Evolutionary conservation across 192 early-diverging fungal species (phyloP).

Genomic region (Coemansia reversa): DNA sequence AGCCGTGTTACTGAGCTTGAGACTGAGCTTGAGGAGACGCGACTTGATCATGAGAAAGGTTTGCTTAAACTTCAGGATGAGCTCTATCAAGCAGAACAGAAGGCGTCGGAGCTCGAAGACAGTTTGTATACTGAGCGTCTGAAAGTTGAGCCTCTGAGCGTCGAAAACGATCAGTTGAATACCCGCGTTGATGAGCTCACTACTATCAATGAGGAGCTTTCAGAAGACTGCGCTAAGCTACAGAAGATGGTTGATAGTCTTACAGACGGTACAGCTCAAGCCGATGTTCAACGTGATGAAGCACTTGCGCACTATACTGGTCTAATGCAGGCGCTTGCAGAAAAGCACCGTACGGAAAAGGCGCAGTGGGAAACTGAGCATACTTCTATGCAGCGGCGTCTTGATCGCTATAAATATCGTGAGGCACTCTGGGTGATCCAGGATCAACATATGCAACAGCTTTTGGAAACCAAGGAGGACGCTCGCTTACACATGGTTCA

Average conservation of each 20-base stretch:
- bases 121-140: slow-evolving; percentile 4
- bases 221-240: slow-evolving; percentile 17
- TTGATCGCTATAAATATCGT: slow-evolving; percentile 32
- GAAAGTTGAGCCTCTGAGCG: slow-evolving; percentile 15
- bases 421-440: slow-evolving; percentile 27
- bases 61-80: slow-evolving; percentile 13
- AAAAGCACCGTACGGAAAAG: slow-evolving; percentile 27
- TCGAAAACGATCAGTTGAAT: slow-evolving; percentile 18
- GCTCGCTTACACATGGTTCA: slow-evolving; percentile 47
- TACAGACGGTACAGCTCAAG: slow-evolving; percentile 1
- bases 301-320: slow-evolving; percentile 27
- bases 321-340: slow-evolving; percentile 27
- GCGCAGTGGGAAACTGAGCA: slow-evolving; percentile 38
- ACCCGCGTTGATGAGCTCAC: slow-evolving; percentile 17
- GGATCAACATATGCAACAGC: slow-evolving; percentile 12
- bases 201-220: slow-evolving; percentile 11
- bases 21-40: slow-evolving; percentile 10
- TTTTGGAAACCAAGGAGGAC: slow-evolving; percentile 29
- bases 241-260: slow-evolving; percentile 16
- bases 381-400: slow-evolving; percentile 12
- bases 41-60: slow-evolving; percentile 5
- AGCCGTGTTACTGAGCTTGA: slow-evolving; percentile 13
- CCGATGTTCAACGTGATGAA: slow-evolving; percentile 9
- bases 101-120: background rate
- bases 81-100: slow-evolving; percentile 10